These are phyloP conservation scores for Rutstroemia sp. DNA, from an alignment of 2,329 filamentous ascomycete species.

Conservation along the genomic window DNA sequence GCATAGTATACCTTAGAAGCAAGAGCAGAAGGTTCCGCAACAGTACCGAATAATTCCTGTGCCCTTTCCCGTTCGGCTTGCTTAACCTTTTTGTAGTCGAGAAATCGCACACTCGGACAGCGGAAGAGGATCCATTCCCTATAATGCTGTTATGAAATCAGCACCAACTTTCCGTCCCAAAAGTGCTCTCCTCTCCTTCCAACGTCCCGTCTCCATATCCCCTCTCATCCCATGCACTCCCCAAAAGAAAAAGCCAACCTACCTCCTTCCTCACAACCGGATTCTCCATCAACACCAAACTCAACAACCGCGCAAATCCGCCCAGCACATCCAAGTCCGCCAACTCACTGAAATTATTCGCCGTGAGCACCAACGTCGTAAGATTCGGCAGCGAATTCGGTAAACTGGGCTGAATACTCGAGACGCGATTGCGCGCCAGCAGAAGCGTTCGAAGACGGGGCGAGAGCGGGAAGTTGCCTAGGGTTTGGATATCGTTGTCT, in stretches of 20 bases:
- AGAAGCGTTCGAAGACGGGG: slow-evolving; percentile 83
- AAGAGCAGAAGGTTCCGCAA: slow-evolving; percentile 68
- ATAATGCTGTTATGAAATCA: slow-evolving; percentile 59
- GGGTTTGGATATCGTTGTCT: slow-evolving; percentile 88
- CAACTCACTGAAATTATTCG: slow-evolving; percentile 77
- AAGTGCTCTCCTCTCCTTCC: neutral
- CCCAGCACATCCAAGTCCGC: slow-evolving; percentile 79
- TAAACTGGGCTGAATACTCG: slow-evolving; percentile 70
- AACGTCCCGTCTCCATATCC: neutral
- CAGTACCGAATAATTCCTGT: slow-evolving; percentile 74
- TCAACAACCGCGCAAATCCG: slow-evolving; percentile 62
- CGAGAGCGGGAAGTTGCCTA: slow-evolving; percentile 88
- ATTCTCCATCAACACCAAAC: slow-evolving; percentile 78
- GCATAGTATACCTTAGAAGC: slow-evolving; percentile 55
- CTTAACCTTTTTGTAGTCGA: slow-evolving; percentile 90
- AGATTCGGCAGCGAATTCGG: slow-evolving; percentile 74
- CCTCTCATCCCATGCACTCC: neutral
- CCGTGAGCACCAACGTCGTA: slow-evolving; percentile 70
- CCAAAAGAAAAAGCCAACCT: slow-evolving; percentile 29
- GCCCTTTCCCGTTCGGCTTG: slow-evolving; percentile 73
- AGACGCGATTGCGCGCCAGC: slow-evolving; percentile 81
- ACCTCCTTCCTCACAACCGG: slow-evolving; percentile 91
- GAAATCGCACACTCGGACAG: slow-evolving; percentile 75
- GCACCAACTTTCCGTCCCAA: slow-evolving; percentile 1
- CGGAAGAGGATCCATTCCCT: slow-evolving; percentile 87